These are phyloP conservation scores for Spergularia marina DNA, from an alignment of 148 eudicot genomes.

Conservation along the genomic window DNA sequence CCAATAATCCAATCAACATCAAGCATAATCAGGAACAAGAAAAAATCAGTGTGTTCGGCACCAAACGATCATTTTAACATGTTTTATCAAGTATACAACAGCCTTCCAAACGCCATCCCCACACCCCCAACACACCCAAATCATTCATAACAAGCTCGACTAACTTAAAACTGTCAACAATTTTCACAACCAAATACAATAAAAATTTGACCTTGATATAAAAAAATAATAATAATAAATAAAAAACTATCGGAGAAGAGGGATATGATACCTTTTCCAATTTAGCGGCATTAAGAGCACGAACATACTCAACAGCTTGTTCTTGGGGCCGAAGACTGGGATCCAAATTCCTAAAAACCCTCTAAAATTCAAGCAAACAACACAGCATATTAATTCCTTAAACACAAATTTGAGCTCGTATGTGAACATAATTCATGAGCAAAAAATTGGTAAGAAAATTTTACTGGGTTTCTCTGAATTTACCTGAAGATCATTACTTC, in stretches of 20 bases:
- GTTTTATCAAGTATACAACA: no score
- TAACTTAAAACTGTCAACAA: no score
- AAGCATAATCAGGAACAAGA: neutral
- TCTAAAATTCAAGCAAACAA: constrained; percentile 31
- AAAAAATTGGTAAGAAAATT: neutral
- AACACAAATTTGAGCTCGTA: neutral
- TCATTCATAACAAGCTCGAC: no score
- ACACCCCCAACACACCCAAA: no score
- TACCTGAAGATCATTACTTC: constrained; percentile 90
- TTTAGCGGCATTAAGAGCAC: constrained; percentile 88
- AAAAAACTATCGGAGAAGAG: neutral
- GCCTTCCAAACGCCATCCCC: no score
- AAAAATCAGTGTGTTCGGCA: neutral
- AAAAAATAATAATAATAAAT: neutral
- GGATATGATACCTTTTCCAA: constrained; percentile 60
- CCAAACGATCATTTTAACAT: no score
- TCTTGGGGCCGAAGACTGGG: constrained; percentile 82
- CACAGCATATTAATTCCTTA: neutral
- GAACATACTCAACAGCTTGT: constrained; percentile 82
- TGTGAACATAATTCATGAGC: neutral
- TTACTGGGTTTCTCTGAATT: neutral
- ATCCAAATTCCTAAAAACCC: constrained; percentile 80
- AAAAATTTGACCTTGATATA: neutral
- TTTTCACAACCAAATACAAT: neutral
- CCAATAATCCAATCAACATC: neutral